Evolutionary conservation across 2,329 filamentous ascomycete species (phyloP), one percentile per base, ranked within the genome.

Genomic region (Thielaviopsis euricoi): DNA sequence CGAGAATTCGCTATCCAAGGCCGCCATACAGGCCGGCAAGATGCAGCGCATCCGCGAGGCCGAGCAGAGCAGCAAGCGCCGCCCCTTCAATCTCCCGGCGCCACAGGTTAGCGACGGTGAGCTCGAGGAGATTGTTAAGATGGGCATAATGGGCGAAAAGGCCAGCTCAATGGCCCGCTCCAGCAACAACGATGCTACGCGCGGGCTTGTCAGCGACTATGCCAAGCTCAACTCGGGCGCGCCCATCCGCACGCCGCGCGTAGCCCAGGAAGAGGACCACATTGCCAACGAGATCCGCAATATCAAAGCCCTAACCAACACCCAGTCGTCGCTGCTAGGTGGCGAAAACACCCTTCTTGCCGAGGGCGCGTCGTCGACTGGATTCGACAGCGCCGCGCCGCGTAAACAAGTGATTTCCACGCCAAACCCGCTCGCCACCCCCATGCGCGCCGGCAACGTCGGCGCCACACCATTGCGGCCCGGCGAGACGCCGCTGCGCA

Each of bases 261-360:
- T 90, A 3, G 87, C 93, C 0, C 86, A 89, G 53, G 88, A 95
- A 67, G 90, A 98, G 67, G 93, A 98, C 66, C 85, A 89, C 63
- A 93, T 98, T 60, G 89, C 91, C 63, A 98, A 97, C 68, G 93
- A 98, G 70, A 91, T 97, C 62, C 83, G 85, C 60, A 97, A 98
- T 68, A 95, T 96, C 53, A 82, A 87, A 63, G 88, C 93, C 7
- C 74, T 96, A 55, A 97, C 89, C 0, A 87, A 95, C 67, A 97
- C 91, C 0, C 87, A 97, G 65, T 97, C 93, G 21, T 95, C 88
- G 10, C 75, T 98, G 9, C 76, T 98, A 0, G 93, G 93, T 61
- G 93, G 91, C 15, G 93, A 98, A 63, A 97, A 97, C 65, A 90
- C 89, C 0, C 87, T 89, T 50, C 76, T 98, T 12, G 81, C 89